Conservation (phyloP, 2,329 filamentous ascomycete species). For the Clonostachys byssicola region DNA sequence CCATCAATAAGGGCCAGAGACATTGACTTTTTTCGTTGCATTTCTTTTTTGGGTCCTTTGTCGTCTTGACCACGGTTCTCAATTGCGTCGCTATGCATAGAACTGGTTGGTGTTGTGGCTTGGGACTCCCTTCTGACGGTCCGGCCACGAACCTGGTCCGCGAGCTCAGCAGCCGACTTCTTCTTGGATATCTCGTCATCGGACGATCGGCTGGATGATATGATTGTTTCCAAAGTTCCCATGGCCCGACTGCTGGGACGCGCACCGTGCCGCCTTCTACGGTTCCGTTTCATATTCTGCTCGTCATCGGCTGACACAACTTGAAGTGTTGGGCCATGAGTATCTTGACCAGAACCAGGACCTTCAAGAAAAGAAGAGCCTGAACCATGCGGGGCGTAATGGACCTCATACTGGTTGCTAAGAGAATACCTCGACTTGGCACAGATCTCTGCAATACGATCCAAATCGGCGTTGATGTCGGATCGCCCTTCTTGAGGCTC, state of each 20-base stretch:
- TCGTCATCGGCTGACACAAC: slow-evolving; percentile 55
- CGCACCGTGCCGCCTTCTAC: slow-evolving; percentile 31
- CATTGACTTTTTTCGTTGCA: slow-evolving; percentile 11
- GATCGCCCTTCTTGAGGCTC: slow-evolving; percentile 31
- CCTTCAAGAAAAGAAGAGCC: slow-evolving; percentile 40
- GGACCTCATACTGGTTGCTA: slow-evolving; percentile 64
- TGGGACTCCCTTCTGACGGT: slow-evolving; percentile 29
- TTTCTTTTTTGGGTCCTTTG: slow-evolving; percentile 4
- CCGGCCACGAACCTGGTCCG: slow-evolving; percentile 48
- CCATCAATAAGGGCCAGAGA: slow-evolving; percentile 30
- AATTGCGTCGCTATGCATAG: slow-evolving; percentile 20
- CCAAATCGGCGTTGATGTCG: slow-evolving; percentile 53
- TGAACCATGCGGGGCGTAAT: slow-evolving; percentile 58
- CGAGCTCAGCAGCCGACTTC: slow-evolving; percentile 52
- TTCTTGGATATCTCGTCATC: slow-evolving; percentile 59
- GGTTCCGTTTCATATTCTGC: slow-evolving; percentile 27
- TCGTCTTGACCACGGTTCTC: slow-evolving; percentile 6
- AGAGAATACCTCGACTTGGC: slow-evolving; percentile 60
- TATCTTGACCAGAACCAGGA: slow-evolving; percentile 18
- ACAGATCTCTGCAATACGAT: slow-evolving; percentile 64
- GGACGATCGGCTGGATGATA: slow-evolving; percentile 61
- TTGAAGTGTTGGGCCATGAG: slow-evolving; percentile 50
- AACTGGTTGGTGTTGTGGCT: slow-evolving; percentile 20
- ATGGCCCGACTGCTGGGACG: slow-evolving; percentile 50
- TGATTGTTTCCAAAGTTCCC: slow-evolving; percentile 62